Evolutionary conservation across 2,329 filamentous ascomycete genomes (phyloP), one percentile per base, ranked within the genome.

Genomic region (Fusarium xylarioides): DNA sequence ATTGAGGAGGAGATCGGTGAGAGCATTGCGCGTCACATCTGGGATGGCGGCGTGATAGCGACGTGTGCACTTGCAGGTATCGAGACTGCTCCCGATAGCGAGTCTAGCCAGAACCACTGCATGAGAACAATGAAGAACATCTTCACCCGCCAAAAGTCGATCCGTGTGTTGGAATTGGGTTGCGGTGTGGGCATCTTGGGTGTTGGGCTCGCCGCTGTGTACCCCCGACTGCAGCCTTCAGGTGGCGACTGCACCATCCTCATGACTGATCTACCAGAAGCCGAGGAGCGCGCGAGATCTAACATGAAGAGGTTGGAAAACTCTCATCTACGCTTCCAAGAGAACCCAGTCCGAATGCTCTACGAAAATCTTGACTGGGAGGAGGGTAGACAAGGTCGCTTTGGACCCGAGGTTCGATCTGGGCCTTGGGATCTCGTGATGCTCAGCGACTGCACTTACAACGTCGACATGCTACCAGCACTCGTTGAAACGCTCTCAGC

Each of bases 391-490:
- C 67, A 79, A 4, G 87, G 86, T 1, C 63, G 55, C 0, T 87
- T 90, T 68, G 86, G 86, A 1, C 73, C 80, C 0, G 76, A 82
- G 30, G 82, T 82, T 3, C 69, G 74, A n/a, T 79, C 81, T 2
- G 80, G 78, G 5, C 67, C 78, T 5, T 90, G 88, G 88, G 85
- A 90, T 66, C 79, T 90, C 10, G 76, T 89, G 52, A 82, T 89
- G 58, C 80, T 90, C 28, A 89, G 88, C 76, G 89, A 91, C 78
- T 90, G 89, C 83, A 90, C 88, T 1, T 90, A 90, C 82, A 90
- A 90, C 68, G 85, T 85, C 59, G 88, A 90, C 76, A 86, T 85
- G 70, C 80, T 90, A 32, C 85, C 86, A 3, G 83, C 86, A 5
- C 82, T 91, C 28, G 85, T 90, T 8, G 83, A 83, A 57, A 90